Conservation (phyloP, 192 early-diverging fungal species). For the Anaeromyces robustus region DNA sequence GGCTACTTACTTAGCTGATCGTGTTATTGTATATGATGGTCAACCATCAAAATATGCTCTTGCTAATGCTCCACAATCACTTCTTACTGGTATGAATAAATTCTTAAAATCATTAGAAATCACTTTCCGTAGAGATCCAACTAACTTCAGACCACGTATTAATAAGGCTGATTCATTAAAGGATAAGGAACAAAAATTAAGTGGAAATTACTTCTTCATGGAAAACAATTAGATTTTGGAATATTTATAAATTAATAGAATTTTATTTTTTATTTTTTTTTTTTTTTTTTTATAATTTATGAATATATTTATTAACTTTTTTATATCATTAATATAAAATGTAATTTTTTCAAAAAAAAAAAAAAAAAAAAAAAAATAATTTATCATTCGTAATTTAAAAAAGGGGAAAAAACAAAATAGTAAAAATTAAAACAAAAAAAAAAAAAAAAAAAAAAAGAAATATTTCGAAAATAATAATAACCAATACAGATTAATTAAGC, state of each 20-base stretch:
- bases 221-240: not conserved
- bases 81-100: conserved; percentile 89
- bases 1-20: conserved; percentile 93
- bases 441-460: too few species aligned
- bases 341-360: too few species aligned
- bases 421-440: too few species aligned
- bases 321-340: too few species aligned
- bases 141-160: conserved; percentile 93
- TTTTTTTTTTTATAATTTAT: not conserved
- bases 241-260: too few species aligned
- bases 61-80: conserved; percentile 71
- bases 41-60: conserved; percentile 64
- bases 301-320: too few species aligned
- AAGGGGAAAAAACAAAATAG: too few species aligned
- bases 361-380: too few species aligned
- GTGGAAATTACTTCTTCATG: conserved; percentile 16
- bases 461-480: too few species aligned
- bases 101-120: conserved; percentile 84
- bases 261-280: not conserved
- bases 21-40: conserved; percentile 91
- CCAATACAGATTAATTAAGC: too few species aligned
- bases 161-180: conserved; percentile 89
- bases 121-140: conserved; percentile 94
- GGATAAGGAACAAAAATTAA: conserved; percentile 89
- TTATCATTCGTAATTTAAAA: too few species aligned